phyloP scores from a whole-genome alignment of 2,329 filamentous ascomycete genomes.

The Hypomyces perniciosus region DNA sequence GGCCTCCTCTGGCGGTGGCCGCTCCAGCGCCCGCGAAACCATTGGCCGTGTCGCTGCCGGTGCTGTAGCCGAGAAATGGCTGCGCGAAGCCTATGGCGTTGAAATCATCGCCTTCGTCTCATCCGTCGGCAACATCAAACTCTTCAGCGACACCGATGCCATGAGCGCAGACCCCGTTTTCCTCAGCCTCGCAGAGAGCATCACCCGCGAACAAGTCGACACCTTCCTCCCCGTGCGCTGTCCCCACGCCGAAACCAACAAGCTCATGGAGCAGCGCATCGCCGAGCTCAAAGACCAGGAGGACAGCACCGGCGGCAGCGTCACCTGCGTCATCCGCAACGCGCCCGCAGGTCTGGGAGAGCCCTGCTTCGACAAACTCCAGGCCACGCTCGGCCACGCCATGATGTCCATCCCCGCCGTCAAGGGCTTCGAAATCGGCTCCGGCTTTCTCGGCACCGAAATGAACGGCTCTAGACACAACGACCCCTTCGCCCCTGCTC shows the following conservation, averaged over 20 bases:
- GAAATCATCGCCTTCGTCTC: conserved; percentile 90
- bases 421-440: conserved; percentile 94
- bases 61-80: conserved; percentile 89
- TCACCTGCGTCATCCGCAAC: conserved; percentile 89
- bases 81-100: conserved; percentile 70
- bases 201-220: conserved; percentile 75
- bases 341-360: conserved; percentile 82
- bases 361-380: conserved; percentile 92
- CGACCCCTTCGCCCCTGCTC: conserved; percentile 50
- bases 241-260: conserved; percentile 59
- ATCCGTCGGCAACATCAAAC: conserved; percentile 61
- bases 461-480: conserved; percentile 86
- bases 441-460: conserved; percentile 81
- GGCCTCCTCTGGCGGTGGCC: conserved; percentile 81
- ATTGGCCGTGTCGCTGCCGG: conserved; percentile 89
- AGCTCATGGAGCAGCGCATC: conserved; percentile 73
- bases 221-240: conserved; percentile 77
- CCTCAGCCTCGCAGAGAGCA: conserved; percentile 63
- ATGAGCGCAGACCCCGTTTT: conserved; percentile 78
- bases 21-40: conserved; percentile 89
- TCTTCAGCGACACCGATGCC: conserved; percentile 27
- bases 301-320: conserved; percentile 90
- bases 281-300: conserved; percentile 69
- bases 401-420: conserved; percentile 94
- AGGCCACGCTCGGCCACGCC: conserved; percentile 83